Evolutionary conservation across 352 stramenopile genomes (phyloP), one percentile per base, ranked within the genome.

Genomic region (Blastocystis sp.): DNA sequence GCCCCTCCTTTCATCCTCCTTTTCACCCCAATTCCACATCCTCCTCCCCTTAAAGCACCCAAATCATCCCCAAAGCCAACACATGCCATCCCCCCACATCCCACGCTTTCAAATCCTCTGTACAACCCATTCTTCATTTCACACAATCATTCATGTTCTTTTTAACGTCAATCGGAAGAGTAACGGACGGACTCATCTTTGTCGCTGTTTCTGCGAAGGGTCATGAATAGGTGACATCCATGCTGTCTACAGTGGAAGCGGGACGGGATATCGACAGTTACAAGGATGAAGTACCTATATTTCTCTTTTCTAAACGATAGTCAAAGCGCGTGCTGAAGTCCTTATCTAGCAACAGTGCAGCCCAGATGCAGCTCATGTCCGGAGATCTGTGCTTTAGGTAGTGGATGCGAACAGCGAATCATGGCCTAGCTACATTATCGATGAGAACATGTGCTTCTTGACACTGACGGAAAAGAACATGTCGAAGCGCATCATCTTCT

Each of bases 381-480:
- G 77, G 65, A 21, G 77, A 87, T 21, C 40, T 77, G 11, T 87
- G 77, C 40, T 87, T 77, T 43, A 87, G 62, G 77, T 87, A 69
- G 43, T 10, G 6, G 3, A 14, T 78, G 43, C 4, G 10, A n/a
- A 9, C 9, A 6, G 0, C 10, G 7, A n/a, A 4, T 87, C 6
- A 54, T 3, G 10, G n/a, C 7, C 21, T 78, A 87, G 77, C 21
- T 87, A 87, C 38, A 54, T 77, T 21, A 87, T 87, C 40, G 54
- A 87, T 62, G 77, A 87, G 42, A 87, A 87, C 65, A 21, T 87
- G 48, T 87, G 77, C 45, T 87, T 77, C 43, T 62, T 87, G 65
- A 87, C 77, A 3, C 45, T 87, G 45, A 87, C 59, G 40, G 77
- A 87, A 45, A 87, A 87, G 77, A 87, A 74, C 54, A n/a, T 74